Percentiles rank a stretch among this genome's conserved stretches.
Evolutionary conservation across 257 asterid genomes (phyloP).

Genomic region (Solanum neorickii): DNA sequence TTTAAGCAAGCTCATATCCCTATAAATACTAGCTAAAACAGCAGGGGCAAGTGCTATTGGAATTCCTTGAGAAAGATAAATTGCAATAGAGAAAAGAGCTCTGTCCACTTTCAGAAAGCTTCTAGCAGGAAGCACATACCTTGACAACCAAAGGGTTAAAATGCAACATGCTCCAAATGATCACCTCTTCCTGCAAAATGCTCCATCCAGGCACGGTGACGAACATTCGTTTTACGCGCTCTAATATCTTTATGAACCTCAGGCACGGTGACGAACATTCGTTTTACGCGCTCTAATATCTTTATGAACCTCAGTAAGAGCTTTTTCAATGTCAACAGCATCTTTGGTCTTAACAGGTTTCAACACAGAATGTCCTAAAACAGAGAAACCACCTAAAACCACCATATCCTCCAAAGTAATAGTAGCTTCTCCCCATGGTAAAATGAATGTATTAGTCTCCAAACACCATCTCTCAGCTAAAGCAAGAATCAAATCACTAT

Average conservation of each 20-base stretch:
- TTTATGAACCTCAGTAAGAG: background rate
- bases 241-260: background rate
- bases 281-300: background rate
- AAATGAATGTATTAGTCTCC: constrained; percentile 2
- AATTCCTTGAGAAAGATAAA: constrained; percentile 10
- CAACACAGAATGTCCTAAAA: constrained; percentile 15
- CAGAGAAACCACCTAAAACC: constrained; percentile 27
- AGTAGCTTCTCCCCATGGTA: constrained; percentile 13
- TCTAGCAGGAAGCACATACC: constrained; percentile 7
- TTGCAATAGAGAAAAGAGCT: constrained; percentile 11
- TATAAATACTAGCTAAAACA: constrained; percentile 13
- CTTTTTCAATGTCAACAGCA: background rate
- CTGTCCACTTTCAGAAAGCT: background rate
- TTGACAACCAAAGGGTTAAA: constrained; percentile 20
- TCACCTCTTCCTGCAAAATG: background rate
- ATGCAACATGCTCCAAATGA: constrained; percentile 14
- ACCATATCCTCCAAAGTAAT: constrained; percentile 12
- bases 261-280: background rate
- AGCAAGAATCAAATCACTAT: background rate
- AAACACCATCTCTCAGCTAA: constrained; percentile 3
- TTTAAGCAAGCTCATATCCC: background rate
- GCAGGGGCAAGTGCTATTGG: constrained; percentile 21
- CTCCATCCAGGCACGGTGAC: background rate
- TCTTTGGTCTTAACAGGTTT: background rate
- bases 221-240: background rate